A percentile compares a stretch with the other conserved stretches of the same genome.
Conservation (phyloP, 495 filamentous ascomycete species). For the Podospora appendiculata region DNA sequence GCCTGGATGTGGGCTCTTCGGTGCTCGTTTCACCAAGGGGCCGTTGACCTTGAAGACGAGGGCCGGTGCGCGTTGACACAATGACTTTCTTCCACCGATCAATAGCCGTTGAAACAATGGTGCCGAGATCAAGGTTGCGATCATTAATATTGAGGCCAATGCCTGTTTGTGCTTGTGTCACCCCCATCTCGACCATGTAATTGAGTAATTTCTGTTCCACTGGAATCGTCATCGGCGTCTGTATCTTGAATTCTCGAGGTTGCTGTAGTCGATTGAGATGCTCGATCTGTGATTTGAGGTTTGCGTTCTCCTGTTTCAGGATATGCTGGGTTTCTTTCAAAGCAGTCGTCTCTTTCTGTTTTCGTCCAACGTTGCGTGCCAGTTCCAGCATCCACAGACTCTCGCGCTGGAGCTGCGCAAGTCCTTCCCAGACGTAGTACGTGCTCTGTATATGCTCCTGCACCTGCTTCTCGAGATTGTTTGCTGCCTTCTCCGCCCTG, state of each 20-base stretch:
- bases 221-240: conserved; percentile 54
- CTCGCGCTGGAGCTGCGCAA: conserved; percentile 46
- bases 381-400: conserved; percentile 75
- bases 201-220: conserved; percentile 37
- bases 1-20: conserved; percentile 1
- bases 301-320: conserved; percentile 61
- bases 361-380: conserved; percentile 61
- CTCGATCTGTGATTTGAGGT: conserved; percentile 63
- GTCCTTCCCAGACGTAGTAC: conserved; percentile 60
- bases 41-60: conserved; percentile 28
- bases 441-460: conserved; percentile 60
- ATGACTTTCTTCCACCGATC: conserved; percentile 47
- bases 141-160: conserved; percentile 36
- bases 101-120: conserved; percentile 37
- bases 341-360: conserved; percentile 56
- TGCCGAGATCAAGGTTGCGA: conserved; percentile 36
- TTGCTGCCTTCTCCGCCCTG: conserved; percentile 30
- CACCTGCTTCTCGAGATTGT: conserved; percentile 52
- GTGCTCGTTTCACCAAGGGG: conserved; percentile 18
- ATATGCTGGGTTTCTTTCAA: conserved; percentile 53
- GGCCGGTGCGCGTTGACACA: conserved; percentile 23
- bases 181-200: conserved; percentile 24
- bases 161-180: conserved; percentile 8
- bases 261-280: conserved; percentile 60
- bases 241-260: conserved; percentile 62